Evolutionary conservation across 352 stramenopile genomes (phyloP).

Genomic region (Globisporangium middletonii): DNA sequence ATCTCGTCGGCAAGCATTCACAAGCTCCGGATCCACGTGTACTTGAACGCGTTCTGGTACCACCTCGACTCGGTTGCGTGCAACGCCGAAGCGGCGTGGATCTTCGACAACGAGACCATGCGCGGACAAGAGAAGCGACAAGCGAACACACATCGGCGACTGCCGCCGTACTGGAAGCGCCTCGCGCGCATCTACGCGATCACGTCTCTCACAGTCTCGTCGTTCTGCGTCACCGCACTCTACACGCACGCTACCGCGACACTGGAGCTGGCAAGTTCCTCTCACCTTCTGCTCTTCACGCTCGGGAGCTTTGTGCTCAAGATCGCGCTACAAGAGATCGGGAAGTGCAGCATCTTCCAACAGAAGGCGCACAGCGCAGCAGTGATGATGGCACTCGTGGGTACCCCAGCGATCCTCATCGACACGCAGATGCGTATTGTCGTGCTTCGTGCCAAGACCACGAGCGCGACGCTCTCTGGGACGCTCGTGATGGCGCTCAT

Average conservation of each 20-base stretch:
- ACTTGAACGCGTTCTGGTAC: background rate
- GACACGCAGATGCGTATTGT: constrained; percentile 32
- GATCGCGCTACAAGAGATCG: constrained; percentile 1
- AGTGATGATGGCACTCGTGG: constrained; percentile 18
- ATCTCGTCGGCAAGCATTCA: too few relatives aligned
- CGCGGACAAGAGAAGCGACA: background rate
- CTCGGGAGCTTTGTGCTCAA: too few relatives aligned
- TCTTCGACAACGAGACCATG: constrained; percentile 2
- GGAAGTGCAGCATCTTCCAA: constrained; percentile 1
- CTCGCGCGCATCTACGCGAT: too few relatives aligned
- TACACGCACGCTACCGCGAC: too few relatives aligned
- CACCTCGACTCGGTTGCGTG: constrained; percentile 2
- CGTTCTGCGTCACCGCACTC: too few relatives aligned
- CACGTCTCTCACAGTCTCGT: too few relatives aligned
- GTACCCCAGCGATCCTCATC: constrained; percentile 28
- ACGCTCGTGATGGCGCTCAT: constrained; percentile 15
- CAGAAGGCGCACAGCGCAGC: constrained; percentile 7
- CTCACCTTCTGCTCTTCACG: too few relatives aligned
- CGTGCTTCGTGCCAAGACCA: constrained; percentile 20
- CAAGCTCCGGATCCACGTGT: background rate
- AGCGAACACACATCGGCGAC: background rate
- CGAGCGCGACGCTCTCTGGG: constrained; percentile 14
- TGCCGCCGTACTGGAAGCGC: too few relatives aligned
- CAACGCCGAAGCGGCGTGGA: background rate
- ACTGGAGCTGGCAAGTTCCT: too few relatives aligned